Base-by-base conservation (phyloP, 75 land plant genomes). In the Cunninghamia lanceolata region DNA sequence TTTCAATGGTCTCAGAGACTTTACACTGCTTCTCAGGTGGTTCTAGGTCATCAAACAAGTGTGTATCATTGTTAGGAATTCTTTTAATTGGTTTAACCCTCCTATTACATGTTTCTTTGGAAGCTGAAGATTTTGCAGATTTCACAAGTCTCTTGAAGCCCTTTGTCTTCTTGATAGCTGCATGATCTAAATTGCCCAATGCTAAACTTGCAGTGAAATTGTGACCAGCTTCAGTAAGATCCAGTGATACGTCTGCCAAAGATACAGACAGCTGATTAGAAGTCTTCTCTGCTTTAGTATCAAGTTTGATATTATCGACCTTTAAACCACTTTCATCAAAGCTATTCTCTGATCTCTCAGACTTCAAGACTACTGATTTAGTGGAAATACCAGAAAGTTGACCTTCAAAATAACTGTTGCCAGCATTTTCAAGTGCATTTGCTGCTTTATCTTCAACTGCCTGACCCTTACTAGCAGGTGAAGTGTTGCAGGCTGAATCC, bases 61-160 rank as follows among this genome's bases (percentile, higher is more conserved):
- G 25, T 79, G 47, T 42, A 25, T 21, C 47, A 79, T 43, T 80
- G 47, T 45, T 80, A 25, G n/a, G n/a, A 80, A 25, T 80, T 80
- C 30, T 45, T 80, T 80, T 45, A 10, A 11, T 28, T 80, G 32
- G 80, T 38, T 77, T 38, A 39, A 38, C 42, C 80, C 42, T 77
- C 19, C 43, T 38, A 76, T 21, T 21, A 77, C 10, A 8, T 25
- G 43, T 77, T 38, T 39, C 80, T 77, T 77, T 38, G 9, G 42
- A 39, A 19, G 25, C 80, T 39, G 43, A 77, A 77, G 28, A 80
- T 43, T 80, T 80, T 80, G 28, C 47, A 80, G 28, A 42, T 80
- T 80, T 80, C 34, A 80, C 82, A 45, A 80, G 82, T 80, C 82
- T 80, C 28, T 80, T 80, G 30, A 80, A 80, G n/a, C 82, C 82